Percentiles rank a stretch among this genome's conserved stretches.
Evolutionary conservation across 129 eudicot species (phyloP).

Genomic region (Flaveria trinervia): DNA sequence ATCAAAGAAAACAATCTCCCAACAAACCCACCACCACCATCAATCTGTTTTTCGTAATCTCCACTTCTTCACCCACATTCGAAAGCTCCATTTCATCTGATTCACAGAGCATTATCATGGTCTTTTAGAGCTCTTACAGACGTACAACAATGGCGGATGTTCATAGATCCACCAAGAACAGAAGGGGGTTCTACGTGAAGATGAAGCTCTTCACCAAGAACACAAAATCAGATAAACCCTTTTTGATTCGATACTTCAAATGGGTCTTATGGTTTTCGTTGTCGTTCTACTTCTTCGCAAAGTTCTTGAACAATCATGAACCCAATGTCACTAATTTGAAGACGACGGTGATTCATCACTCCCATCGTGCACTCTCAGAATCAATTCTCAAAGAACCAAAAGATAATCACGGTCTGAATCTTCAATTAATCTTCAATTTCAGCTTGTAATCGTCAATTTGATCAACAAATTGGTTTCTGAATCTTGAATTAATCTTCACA

Average conservation of each 20-base stretch:
- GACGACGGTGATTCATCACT: conserved; percentile 39
- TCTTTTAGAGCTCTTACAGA: conserved; percentile 3
- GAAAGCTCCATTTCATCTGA: conserved; percentile 37
- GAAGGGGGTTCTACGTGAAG: conserved; percentile 50
- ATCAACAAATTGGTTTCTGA: no score
- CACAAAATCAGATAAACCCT: conserved; percentile 31
- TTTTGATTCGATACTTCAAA: conserved; percentile 58
- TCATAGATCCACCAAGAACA: conserved; percentile 24
- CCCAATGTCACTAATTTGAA: conserved; percentile 31
- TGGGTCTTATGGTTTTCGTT: conserved; percentile 76
- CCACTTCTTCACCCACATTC: conserved; percentile 34
- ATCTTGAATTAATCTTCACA: no score
- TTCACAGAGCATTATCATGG: background rate
- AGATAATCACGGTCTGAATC: conserved; percentile 18
- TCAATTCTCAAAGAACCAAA: conserved; percentile 18
- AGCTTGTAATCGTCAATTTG: no score
- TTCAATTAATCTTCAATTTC: no score
- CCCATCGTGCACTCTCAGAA: conserved; percentile 59
- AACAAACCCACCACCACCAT: conserved; percentile 44
- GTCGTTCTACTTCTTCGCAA: conserved; percentile 58
- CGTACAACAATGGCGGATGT: conserved; percentile 34
- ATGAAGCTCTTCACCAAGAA: conserved; percentile 53
- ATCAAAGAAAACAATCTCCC: conserved; percentile 35
- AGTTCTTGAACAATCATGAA: conserved; percentile 47
- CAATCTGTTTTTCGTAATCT: conserved; percentile 34